Evolutionary conservation across 352 stramenopile species (phyloP), one percentile per base, ranked within the genome.

Genomic region (Pythium pyrilobum): DNA sequence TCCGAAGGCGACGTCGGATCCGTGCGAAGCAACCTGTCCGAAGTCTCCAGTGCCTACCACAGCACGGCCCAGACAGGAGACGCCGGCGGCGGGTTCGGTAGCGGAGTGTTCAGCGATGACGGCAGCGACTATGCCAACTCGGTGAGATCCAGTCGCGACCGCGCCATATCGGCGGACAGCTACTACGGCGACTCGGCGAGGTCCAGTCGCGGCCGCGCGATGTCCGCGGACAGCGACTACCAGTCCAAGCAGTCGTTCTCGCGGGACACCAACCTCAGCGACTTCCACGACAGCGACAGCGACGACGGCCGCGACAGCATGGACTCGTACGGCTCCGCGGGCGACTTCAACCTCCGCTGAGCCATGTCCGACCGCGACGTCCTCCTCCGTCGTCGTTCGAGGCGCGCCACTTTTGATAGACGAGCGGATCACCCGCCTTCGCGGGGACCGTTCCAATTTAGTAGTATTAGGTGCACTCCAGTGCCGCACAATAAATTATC

Each of bases 21-120:
- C 24, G 39, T 41, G 20, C 21, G 45, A 13, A 36, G 40, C 39
- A 36, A 44, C 32, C 27, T 48, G 3, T 51, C 51, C 11, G 48
- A 20, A 8, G 42, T 53, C 32, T 49, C 34, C 21, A 56, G 32
- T 13, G 43, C 31, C 29, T 57, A 45, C 41, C 20, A 46, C 39
- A 52, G 54, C 10, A 38, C 33, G 15, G 27, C 20, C 18, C 38
- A 8, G 3, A 25, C 37, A 3, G 32, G 18, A 9, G 34, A 46
- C 43, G 41, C 27, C 8, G 23, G 40, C 32, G 10, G 52, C 3
- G 38, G 55, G 11, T 47, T 46, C 25, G 55, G 44, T 18, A 57
- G 46, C 34, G 46, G 29, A n/a, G 8, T 63, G 11, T 63, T 63
- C 47, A 63, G 55, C 46, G 55, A 63, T 39, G 55, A 63, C 13